A percentile compares a stretch with the other conserved stretches of the same genome.
phyloP scores from a whole-genome alignment of 1,284 basidiomycete species.

The Salmacisia buchloeana region DNA sequence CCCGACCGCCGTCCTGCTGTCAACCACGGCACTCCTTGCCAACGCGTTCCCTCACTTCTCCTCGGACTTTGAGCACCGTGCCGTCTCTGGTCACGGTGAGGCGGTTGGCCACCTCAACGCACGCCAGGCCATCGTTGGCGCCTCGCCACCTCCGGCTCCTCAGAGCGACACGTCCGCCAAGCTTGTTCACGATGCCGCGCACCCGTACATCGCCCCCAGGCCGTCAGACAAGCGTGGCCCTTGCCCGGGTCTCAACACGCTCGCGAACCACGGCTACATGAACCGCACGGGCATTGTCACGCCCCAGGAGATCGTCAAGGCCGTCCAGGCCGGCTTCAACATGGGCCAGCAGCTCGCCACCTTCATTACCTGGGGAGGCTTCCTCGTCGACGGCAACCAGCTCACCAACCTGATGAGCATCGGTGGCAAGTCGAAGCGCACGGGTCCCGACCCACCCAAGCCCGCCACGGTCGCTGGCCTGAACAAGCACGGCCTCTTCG shows the following conservation, averaged over 20 bases:
- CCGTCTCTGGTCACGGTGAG: background rate
- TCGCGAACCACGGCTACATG: slow-evolving; percentile 17
- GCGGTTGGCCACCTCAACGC: background rate
- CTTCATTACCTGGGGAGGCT: slow-evolving; percentile 17
- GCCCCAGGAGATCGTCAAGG: slow-evolving; percentile 16
- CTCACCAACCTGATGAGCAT: slow-evolving; percentile 15
- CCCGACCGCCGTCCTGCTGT: background rate
- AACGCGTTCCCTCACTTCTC: slow-evolving; percentile 9
- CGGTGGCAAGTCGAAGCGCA: slow-evolving; percentile 13
- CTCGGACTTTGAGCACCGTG: background rate
- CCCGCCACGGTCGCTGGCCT: slow-evolving; percentile 11
- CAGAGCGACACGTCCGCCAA: background rate
- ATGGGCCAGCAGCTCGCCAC: slow-evolving; percentile 18
- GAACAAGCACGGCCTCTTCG: slow-evolving; percentile 17
- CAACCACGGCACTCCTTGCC: background rate
- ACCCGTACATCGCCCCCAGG: slow-evolving; percentile 18
- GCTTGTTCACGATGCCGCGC: slow-evolving; percentile 14
- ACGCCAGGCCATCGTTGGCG: background rate
- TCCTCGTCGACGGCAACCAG: slow-evolving; percentile 16
- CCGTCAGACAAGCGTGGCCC: slow-evolving; percentile 14
- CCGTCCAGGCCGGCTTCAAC: slow-evolving; percentile 19
- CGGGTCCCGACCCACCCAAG: slow-evolving; percentile 9
- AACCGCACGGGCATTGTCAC: slow-evolving; percentile 15
- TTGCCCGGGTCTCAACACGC: slow-evolving; percentile 21
- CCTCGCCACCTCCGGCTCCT: background rate